Percentiles rank a stretch among this genome's conserved stretches.
phyloP scores from a whole-genome alignment of 768 basidiomycete genomes.

The Trametes gibbosa region DNA sequence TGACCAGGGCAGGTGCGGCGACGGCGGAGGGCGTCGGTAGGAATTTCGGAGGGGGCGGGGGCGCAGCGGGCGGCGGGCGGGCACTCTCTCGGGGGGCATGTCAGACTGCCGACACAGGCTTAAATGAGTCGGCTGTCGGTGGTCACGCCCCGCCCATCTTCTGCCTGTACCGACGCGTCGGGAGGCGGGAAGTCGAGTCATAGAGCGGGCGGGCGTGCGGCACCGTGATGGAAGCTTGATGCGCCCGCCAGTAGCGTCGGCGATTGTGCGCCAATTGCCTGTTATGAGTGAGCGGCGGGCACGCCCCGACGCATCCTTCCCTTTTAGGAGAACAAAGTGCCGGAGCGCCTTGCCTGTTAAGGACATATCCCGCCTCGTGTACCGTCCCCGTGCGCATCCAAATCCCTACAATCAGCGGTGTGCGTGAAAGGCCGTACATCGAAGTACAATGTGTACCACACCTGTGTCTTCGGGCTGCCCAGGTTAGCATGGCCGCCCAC shows the following conservation, averaged over 20 bases:
- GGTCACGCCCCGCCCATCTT: slow-evolving; percentile 1
- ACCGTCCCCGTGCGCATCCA: slow-evolving; percentile 9
- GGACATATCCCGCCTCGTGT: slow-evolving; percentile 4
- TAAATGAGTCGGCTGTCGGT: slow-evolving; percentile 12
- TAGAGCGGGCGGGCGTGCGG: not conserved
- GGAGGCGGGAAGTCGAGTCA: slow-evolving; percentile 20
- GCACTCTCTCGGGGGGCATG: slow-evolving; percentile 5
- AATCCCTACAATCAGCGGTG: not conserved
- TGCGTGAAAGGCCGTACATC: not conserved
- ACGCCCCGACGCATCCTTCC: not conserved
- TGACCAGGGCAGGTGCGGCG: not conserved
- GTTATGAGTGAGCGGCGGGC: not conserved
- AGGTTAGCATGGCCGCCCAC: not conserved
- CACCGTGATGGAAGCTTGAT: slow-evolving; percentile 15
- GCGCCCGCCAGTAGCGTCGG: not conserved
- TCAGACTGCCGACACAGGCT: slow-evolving; percentile 11
- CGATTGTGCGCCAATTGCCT: slow-evolving; percentile 7
- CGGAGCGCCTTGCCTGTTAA: not conserved
- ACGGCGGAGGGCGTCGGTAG: not conserved
- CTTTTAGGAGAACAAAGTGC: not conserved
- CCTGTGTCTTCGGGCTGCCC: not conserved
- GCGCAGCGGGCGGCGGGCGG: too few relatives aligned
- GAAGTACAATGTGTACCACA: not conserved
- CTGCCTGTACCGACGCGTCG: slow-evolving; percentile 5
- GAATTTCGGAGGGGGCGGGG: slow-evolving; percentile 6